These are phyloP conservation scores for Musa troglodytarum DNA, from an alignment of 176 grass and related monocot genomes.

Conservation along the genomic window DNA sequence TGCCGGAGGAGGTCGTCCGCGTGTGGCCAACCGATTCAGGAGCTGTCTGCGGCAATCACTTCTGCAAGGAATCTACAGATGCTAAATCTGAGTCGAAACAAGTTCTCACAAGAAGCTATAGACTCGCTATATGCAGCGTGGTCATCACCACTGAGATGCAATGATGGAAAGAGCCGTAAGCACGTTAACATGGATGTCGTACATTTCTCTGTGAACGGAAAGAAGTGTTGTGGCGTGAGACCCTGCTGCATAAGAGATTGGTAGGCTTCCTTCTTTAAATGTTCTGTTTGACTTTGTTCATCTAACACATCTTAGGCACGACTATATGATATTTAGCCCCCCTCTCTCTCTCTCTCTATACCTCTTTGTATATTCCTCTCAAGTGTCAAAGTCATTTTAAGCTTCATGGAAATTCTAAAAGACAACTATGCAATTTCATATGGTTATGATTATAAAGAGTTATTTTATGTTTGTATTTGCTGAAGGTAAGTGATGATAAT, in stretches of 20 bases:
- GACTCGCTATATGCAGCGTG: constrained; percentile 63
- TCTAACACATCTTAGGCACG: too few relatives aligned
- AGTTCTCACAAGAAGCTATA: constrained; percentile 36
- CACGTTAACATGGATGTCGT: constrained; percentile 51
- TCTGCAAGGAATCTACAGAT: constrained; percentile 49
- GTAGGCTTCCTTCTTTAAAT: background rate
- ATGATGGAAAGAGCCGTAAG: constrained; percentile 26
- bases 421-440: too few relatives aligned
- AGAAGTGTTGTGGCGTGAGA: constrained; percentile 49
- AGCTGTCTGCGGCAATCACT: constrained; percentile 39
- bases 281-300: background rate
- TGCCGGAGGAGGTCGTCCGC: constrained; percentile 25
- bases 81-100: constrained; percentile 70
- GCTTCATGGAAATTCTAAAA: too few relatives aligned
- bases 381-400: too few relatives aligned
- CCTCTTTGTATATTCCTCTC: too few relatives aligned
- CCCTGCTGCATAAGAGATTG: constrained; percentile 58
- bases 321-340: too few relatives aligned
- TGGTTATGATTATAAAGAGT: too few relatives aligned
- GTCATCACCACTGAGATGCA: constrained; percentile 35
- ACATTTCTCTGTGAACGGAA: constrained; percentile 64
- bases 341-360: too few relatives aligned
- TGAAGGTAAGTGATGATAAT: too few relatives aligned
- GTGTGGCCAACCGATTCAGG: constrained; percentile 34
- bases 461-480: too few relatives aligned